Evolutionary conservation across 192 early-diverging fungal genomes (phyloP).

Genomic region (Cetraspora pellucida): DNA sequence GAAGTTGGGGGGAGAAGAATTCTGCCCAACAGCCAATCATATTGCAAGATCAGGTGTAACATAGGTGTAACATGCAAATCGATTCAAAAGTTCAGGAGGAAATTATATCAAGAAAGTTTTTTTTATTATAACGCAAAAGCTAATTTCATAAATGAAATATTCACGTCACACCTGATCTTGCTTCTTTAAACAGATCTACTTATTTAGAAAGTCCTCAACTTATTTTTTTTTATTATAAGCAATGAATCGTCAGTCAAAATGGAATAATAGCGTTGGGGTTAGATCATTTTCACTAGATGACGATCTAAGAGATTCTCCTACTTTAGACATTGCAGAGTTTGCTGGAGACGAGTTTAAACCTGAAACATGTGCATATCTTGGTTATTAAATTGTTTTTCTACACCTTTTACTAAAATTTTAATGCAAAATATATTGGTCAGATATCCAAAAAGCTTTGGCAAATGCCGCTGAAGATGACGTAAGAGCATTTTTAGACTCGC

Average conservation of each 20-base stretch:
- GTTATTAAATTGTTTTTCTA: background rate
- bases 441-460: slow-evolving; percentile 55
- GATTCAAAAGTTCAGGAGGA: too few species aligned
- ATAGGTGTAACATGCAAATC: too few species aligned
- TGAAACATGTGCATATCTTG: slow-evolving; percentile 48
- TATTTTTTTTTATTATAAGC: too few species aligned
- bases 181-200: background rate
- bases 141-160: too few species aligned
- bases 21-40: too few species aligned
- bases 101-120: too few species aligned
- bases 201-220: too few species aligned
- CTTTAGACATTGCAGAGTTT: slow-evolving; percentile 56
- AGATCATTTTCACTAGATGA: slow-evolving; percentile 14
- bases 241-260: too few species aligned
- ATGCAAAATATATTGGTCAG: slow-evolving; percentile 36
- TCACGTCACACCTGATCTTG: too few species aligned
- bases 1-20: too few species aligned
- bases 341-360: slow-evolving; percentile 54
- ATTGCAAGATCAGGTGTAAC: too few species aligned
- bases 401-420: background rate
- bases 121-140: too few species aligned
- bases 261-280: background rate
- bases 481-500: slow-evolving; percentile 53
- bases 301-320: slow-evolving; percentile 27
- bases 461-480: slow-evolving; percentile 61